Evolutionary conservation across 768 basidiomycete species (phyloP).

Genomic region (Collybia sp.): DNA sequence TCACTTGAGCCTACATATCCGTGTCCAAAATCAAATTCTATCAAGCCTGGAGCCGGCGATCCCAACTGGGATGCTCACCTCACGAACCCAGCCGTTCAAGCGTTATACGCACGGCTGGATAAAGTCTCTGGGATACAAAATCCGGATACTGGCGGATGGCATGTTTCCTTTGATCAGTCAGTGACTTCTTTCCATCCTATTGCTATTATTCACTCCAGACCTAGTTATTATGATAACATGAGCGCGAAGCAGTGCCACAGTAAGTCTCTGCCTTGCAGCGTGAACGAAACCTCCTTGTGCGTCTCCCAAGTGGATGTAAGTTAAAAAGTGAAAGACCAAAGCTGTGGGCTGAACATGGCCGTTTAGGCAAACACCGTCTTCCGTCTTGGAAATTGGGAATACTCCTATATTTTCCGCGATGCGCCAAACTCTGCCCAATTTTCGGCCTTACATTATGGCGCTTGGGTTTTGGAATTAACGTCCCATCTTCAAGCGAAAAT

Average conservation of each 20-base stretch:
- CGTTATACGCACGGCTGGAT: constrained; percentile 38
- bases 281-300: constrained; percentile 37
- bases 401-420: constrained; percentile 46
- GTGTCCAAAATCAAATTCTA: constrained; percentile 30
- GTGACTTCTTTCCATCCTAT: constrained; percentile 5
- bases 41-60: constrained; percentile 28
- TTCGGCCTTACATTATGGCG: constrained; percentile 39
- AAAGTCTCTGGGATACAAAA: constrained; percentile 34
- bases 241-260: constrained; percentile 46
- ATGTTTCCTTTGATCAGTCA: constrained; percentile 46
- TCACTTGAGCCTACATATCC: constrained; percentile 44
- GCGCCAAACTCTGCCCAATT: constrained; percentile 39
- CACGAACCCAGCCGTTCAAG: constrained; percentile 17
- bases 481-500: constrained; percentile 32
- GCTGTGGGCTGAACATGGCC: not conserved
- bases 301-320: constrained; percentile 36
- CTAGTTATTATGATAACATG: constrained; percentile 47
- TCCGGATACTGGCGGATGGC: constrained; percentile 41
- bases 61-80: constrained; percentile 38
- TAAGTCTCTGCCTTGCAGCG: constrained; percentile 39
- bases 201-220: not conserved
- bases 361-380: constrained; percentile 44
- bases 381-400: constrained; percentile 58
- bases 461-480: constrained; percentile 41
- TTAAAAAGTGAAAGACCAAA: too few relatives aligned